These are phyloP conservation scores for Pestalotiopsis sp. DNA, from an alignment of 2,329 filamentous ascomycete genomes.

Conservation along the genomic window DNA sequence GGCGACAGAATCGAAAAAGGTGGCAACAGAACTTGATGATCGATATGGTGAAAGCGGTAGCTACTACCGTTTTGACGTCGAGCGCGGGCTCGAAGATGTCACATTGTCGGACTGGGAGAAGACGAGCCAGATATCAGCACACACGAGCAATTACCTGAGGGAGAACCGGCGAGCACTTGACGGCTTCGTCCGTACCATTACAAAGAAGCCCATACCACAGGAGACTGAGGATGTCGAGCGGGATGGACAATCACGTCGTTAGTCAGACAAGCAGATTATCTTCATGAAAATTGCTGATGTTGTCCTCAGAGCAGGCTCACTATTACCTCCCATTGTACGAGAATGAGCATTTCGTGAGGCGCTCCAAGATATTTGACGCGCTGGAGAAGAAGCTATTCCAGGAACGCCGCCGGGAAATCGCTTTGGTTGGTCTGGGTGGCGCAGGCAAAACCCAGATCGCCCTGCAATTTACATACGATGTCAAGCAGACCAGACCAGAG, in stretches of 20 bases:
- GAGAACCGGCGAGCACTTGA: conserved; percentile 11
- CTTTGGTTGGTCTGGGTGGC: conserved; percentile 37
- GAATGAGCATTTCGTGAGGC: background rate
- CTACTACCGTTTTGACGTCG: conserved; percentile 29
- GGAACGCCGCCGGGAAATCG: conserved; percentile 16
- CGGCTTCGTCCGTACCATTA: conserved; percentile 16
- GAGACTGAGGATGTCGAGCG: background rate
- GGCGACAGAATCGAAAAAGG: conserved; percentile 20
- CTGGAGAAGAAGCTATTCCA: background rate
- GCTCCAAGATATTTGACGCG: background rate
- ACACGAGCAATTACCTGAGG: conserved; percentile 20
- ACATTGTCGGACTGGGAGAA: conserved; percentile 27
- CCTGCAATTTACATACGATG: conserved; percentile 39
- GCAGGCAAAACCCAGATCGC: conserved; percentile 40
- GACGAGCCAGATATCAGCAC: conserved; percentile 20
- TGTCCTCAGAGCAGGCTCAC: background rate
- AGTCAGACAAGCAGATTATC: background rate
- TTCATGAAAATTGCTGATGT: background rate
- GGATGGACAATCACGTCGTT: background rate
- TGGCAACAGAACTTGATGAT: conserved; percentile 16
- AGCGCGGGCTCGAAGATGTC: conserved; percentile 25
- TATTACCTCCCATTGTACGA: background rate
- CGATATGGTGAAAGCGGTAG: conserved; percentile 11
- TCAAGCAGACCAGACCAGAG: conserved; percentile 29
- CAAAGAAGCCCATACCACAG: background rate